Conservation (phyloP, 345 rosid genomes). For the Erucastrum elatum region DNA sequence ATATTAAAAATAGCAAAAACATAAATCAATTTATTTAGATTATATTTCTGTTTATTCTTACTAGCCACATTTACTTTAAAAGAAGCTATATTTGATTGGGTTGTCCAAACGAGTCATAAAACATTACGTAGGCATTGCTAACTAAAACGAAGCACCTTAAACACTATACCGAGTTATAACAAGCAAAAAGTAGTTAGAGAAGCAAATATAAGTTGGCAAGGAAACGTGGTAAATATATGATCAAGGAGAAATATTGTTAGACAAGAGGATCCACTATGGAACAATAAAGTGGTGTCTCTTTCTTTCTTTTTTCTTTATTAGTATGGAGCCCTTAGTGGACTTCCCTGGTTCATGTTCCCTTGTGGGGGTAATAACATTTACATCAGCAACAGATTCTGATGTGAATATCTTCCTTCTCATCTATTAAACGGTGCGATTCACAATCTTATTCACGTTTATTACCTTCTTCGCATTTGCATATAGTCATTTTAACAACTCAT, state of each 20-base stretch:
- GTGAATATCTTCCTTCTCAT: not conserved
- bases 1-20: not conserved
- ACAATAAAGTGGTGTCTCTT: conserved; percentile 11
- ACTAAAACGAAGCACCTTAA: not conserved
- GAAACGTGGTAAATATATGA: conserved; percentile 12
- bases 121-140: not conserved
- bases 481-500: not conserved
- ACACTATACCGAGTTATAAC: not conserved
- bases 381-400: not conserved
- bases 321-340: conserved; percentile 23
- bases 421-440: not conserved
- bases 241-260: not conserved
- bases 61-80: not conserved
- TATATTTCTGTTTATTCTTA: not conserved
- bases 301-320: not conserved
- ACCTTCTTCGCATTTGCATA: not conserved
- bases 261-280: conserved; percentile 12
- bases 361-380: conserved; percentile 24
- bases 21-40: not conserved
- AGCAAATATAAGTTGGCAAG: not conserved
- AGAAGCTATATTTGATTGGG: not conserved
- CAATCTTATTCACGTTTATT: conserved; percentile 16
- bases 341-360: not conserved
- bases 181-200: not conserved
- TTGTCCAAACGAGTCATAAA: not conserved